A percentile compares a stretch with the other conserved stretches of the same genome.
Conservation (phyloP, 768 basidiomycete genomes). For the Serendipita sp. region DNA sequence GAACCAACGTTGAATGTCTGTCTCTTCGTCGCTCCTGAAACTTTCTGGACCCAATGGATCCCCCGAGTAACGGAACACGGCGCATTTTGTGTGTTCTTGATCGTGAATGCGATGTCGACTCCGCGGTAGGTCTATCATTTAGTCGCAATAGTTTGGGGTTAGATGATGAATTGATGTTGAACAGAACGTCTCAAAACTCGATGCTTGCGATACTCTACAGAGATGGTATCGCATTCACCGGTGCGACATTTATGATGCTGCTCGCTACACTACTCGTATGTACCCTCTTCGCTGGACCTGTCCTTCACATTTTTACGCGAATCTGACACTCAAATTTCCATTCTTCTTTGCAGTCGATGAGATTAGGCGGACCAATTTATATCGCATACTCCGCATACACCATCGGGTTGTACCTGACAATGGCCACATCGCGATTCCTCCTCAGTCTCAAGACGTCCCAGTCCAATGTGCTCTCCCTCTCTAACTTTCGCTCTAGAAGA, state of each 20-base stretch:
- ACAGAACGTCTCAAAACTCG: not conserved
- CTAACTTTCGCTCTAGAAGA: no score
- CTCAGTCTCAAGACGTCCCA: not conserved
- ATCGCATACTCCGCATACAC: not conserved
- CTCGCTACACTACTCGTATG: not conserved
- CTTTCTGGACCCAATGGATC: constrained; percentile 1
- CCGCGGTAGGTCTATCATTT: not conserved
- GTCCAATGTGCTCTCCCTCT: no score
- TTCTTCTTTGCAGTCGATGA: not conserved
- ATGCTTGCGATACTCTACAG: not conserved
- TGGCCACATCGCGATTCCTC: not conserved
- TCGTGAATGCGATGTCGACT: not conserved
- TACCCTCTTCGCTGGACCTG: not conserved
- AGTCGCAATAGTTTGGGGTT: not conserved
- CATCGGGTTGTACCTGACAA: not conserved
- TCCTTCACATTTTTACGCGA: not conserved
- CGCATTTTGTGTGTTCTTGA: not conserved
- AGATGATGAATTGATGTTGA: not conserved
- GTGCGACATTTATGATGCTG: not conserved
- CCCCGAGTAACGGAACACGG: not conserved
- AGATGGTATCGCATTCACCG: not conserved
- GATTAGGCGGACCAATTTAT: not conserved
- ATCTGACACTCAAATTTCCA: not conserved
- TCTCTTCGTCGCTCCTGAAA: not conserved
- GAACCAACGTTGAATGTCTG: not conserved